Percentiles rank a stretch among this genome's conserved stretches.
Evolutionary conservation across 352 stramenopile genomes (phyloP).

Genomic region (Thraustotheca clavata): DNA sequence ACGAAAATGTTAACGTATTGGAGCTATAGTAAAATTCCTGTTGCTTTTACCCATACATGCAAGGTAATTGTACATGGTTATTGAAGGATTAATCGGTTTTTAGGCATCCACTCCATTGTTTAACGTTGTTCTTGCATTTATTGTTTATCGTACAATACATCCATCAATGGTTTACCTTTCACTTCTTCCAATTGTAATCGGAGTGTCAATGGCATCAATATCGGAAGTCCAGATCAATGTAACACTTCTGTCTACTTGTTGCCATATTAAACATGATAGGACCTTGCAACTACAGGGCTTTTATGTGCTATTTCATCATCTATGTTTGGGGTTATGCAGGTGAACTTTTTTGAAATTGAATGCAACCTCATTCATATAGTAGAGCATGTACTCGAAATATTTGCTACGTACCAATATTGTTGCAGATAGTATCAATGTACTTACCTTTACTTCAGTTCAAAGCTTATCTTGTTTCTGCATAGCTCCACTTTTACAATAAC

Average conservation of each 20-base stretch:
- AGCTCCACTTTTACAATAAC: slow-evolving; percentile 84
- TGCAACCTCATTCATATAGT: not conserved
- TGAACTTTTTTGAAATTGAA: not conserved
- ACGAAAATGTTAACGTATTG: slow-evolving; percentile 81
- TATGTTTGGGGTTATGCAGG: slow-evolving; percentile 69
- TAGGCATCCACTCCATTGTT: slow-evolving; percentile 77
- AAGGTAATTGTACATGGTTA: slow-evolving; percentile 29
- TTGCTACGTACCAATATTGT: slow-evolving; percentile 66
- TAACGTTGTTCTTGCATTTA: slow-evolving; percentile 73
- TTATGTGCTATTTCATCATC: slow-evolving; percentile 68
- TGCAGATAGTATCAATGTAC: slow-evolving; percentile 74
- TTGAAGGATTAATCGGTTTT: not conserved
- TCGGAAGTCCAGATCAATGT: slow-evolving; percentile 85
- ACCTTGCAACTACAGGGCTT: slow-evolving; percentile 53
- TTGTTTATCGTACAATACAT: slow-evolving; percentile 67
- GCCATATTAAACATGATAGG: slow-evolving; percentile 22
- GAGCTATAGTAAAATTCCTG: slow-evolving; percentile 79
- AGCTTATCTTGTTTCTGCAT: not conserved
- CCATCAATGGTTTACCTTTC: slow-evolving; percentile 62
- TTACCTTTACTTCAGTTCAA: slow-evolving; percentile 20
- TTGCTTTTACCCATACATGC: slow-evolving; percentile 79
- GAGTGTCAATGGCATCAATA: slow-evolving; percentile 71
- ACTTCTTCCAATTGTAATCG: slow-evolving; percentile 72
- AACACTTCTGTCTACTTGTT: not conserved
- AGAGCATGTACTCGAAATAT: slow-evolving; percentile 86